Conservation (phyloP, 192 early-diverging fungal genomes). For the Backusella circina region DNA sequence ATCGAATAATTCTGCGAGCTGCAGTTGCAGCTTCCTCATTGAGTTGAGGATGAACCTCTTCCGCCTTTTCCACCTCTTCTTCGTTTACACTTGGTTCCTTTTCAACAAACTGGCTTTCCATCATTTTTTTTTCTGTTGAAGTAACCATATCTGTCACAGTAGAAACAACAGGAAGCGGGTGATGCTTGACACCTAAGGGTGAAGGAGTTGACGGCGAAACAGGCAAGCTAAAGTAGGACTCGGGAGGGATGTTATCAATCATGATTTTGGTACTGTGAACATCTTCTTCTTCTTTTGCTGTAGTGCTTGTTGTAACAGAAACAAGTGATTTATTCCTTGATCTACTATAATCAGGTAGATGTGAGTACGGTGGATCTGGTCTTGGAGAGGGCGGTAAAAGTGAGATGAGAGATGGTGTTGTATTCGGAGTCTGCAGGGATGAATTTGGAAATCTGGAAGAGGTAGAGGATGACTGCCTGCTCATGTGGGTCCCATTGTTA, state of each 20-base stretch:
- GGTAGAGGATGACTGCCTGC: not conserved
- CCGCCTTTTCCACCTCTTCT: not conserved
- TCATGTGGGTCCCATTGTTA: constrained; percentile 4
- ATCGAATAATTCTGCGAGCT: constrained; percentile 19
- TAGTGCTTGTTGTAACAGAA: not conserved
- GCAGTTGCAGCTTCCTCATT: constrained; percentile 10
- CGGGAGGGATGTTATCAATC: constrained; percentile 2
- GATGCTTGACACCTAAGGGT: not conserved
- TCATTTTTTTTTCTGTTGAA: not conserved
- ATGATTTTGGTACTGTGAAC: constrained; percentile 9
- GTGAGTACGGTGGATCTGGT: not conserved
- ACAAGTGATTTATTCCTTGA: not conserved
- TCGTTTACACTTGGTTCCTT: not conserved
- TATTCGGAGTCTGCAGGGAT: constrained; percentile 13
- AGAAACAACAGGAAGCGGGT: not conserved
- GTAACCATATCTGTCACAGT: not conserved
- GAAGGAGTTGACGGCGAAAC: not conserved
- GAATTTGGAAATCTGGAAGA: constrained; percentile 5
- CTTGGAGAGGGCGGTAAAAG: constrained; percentile 4
- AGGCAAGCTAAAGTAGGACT: constrained; percentile 2
- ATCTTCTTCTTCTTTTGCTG: not conserved
- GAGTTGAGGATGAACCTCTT: not conserved
- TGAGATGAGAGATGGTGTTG: not conserved
- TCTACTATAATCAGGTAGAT: not conserved
- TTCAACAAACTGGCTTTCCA: not conserved